Base-by-base conservation (phyloP, 2,329 filamentous ascomycete species). In the Talaromyces sp. region DNA sequence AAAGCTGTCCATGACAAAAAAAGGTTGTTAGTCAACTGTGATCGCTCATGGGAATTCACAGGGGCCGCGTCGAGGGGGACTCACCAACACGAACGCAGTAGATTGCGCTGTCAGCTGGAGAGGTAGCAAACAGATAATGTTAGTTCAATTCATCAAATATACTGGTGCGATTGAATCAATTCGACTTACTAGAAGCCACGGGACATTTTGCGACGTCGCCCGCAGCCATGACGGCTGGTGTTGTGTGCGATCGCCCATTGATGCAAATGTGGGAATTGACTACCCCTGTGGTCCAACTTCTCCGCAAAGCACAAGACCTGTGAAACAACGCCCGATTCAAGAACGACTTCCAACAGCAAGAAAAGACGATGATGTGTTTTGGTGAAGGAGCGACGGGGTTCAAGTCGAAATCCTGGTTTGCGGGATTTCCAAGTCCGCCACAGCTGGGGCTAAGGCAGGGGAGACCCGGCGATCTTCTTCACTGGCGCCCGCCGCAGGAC, bases 1-100 rank as follows among this genome's bases (percentile, higher is more conserved):
- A 89, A 51, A 97, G 82, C 90, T 93, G 67, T 35, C 14, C 3
- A n/a, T 36, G 14, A 7, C 2, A 10, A 9, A 40, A 20, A 39
- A 16, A 17, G 27, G 14, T 4, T n/a, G 13, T 22, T 3, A 16
- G 45, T 47, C 19, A 47, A 35, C n/a, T 33, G 20, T 30, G n/a
- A 5, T n/a, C 17, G 32, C 14, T 17, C 17, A 14, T 40, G 10
- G 16, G 35, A 17, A 42, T 40, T 22, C 24, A 30, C 24, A 24
- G n/a, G 27, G 41, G 16, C 14, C 37, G 24, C 35, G 16, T 16
- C 20, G 22, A 22, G 13, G 20, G 47, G 24, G 39, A 61, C 74
- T 62, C 67, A 78, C 76, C 68, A 78, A 58, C 47, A 75, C 70
- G 56, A 76, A 76, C 7, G 65, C 66, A 20, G 75, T 75, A 49